A percentile compares a stretch with the other conserved stretches of the same genome.
These are phyloP conservation scores for Tieghemiomyces parasiticus DNA, from an alignment of 192 early-diverging fungal genomes.

Conservation along the genomic window DNA sequence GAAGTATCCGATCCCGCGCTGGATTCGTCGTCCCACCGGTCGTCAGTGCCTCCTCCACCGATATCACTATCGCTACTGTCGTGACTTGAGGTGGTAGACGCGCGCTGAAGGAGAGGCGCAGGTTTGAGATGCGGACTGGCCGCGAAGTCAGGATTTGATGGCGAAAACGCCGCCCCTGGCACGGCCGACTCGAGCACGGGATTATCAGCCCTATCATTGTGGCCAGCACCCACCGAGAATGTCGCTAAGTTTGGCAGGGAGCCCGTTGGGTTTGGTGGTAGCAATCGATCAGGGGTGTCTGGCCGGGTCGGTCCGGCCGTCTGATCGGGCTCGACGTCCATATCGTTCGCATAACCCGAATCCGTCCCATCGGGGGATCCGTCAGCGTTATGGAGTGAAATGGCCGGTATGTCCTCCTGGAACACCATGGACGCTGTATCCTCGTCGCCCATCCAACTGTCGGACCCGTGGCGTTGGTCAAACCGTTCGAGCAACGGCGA, in stretches of 20 bases:
- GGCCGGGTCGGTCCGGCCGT: too few relatives aligned
- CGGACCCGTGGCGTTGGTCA: background rate
- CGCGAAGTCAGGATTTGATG: too few relatives aligned
- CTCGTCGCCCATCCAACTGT: background rate
- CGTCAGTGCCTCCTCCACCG: too few relatives aligned
- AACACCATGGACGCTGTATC: background rate
- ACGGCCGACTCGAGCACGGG: too few relatives aligned
- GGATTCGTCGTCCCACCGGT: background rate
- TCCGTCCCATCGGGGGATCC: background rate
- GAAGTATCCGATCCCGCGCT: background rate
- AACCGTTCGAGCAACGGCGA: background rate
- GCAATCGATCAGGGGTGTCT: too few relatives aligned
- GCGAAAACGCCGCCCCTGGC: too few relatives aligned
- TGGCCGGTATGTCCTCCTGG: background rate
- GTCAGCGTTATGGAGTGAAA: background rate
- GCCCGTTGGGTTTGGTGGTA: too few relatives aligned
- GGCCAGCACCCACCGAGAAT: too few relatives aligned
- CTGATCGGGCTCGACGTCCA: background rate
- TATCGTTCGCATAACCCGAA: background rate
- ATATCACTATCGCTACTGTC: too few relatives aligned
- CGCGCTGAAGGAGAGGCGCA: conserved; percentile 14
- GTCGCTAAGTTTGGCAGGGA: too few relatives aligned
- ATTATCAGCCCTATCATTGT: too few relatives aligned
- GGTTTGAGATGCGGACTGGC: conserved; percentile 13
- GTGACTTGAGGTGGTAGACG: conserved; percentile 13